phyloP scores from a whole-genome alignment of 225 moss, liverwort and hornwort genomes.

The Polytrichum formosum region DNA sequence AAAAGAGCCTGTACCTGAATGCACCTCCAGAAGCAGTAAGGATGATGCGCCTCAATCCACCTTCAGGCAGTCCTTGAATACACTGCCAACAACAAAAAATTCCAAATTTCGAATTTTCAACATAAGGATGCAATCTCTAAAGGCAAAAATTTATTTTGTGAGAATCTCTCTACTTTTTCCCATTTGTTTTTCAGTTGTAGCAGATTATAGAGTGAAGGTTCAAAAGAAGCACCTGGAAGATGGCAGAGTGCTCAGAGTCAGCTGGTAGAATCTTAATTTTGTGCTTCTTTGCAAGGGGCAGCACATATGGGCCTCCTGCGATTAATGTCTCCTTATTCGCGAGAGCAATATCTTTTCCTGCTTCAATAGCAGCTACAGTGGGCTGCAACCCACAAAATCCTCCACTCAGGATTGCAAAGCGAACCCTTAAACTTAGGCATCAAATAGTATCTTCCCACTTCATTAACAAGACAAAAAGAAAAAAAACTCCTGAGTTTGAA shows the following conservation, averaged over 20 bases:
- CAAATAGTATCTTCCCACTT: not conserved
- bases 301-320: conserved; percentile 93
- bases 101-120: no score
- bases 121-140: no score
- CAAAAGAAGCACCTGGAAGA: conserved; percentile 66
- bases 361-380: conserved; percentile 93
- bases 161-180: no score
- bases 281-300: conserved; percentile 92
- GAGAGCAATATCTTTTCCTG: conserved; percentile 92
- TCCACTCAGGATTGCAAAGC: not conserved
- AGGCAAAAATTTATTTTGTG: no score
- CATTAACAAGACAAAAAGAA: not conserved
- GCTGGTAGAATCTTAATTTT: conserved; percentile 89
- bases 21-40: conserved; percentile 98
- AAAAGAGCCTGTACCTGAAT: conserved; percentile 56
- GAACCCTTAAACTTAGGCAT: not conserved
- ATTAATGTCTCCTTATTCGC: conserved; percentile 98
- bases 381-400: conserved; percentile 48
- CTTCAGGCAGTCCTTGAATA: conserved; percentile 95
- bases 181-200: not conserved
- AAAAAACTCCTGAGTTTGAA: not conserved
- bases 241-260: conserved; percentile 97
- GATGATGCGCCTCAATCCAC: conserved; percentile 84
- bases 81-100: conserved; percentile 42
- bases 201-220: not conserved